phyloP scores from a whole-genome alignment of 352 stramenopile species.

The Phytophthora pistaciae region DNA sequence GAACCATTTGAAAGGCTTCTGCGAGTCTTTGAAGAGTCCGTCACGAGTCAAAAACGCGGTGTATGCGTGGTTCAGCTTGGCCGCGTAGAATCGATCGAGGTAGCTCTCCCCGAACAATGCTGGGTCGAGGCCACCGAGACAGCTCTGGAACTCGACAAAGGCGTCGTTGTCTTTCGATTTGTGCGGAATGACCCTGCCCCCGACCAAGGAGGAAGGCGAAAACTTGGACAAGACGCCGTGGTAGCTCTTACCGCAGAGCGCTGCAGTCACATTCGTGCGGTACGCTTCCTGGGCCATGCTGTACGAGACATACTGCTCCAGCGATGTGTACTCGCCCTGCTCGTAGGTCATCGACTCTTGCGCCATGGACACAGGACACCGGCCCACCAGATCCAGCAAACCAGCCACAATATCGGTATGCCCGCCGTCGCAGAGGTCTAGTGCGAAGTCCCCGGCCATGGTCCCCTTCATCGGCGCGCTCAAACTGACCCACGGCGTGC shows the following conservation, averaged over 20 bases:
- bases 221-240: constrained; percentile 38
- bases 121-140: constrained; percentile 27
- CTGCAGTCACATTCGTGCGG: constrained; percentile 31
- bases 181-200: constrained; percentile 29
- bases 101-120: constrained; percentile 35
- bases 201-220: constrained; percentile 5
- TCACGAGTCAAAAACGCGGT: constrained; percentile 45
- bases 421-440: too few relatives aligned
- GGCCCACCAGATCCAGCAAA: not conserved
- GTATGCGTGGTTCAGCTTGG: constrained; percentile 46
- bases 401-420: not conserved
- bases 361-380: not conserved
- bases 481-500: not conserved
- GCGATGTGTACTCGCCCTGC: not conserved
- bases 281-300: constrained; percentile 26
- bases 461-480: not conserved
- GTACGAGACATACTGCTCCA: not conserved
- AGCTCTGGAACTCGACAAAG: constrained; percentile 48
- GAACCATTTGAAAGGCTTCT: constrained; percentile 50
- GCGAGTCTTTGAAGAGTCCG: constrained; percentile 25
- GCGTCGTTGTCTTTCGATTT: constrained; percentile 37
- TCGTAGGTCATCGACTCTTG: not conserved
- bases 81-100: constrained; percentile 31
- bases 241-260: constrained; percentile 42
- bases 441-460: not conserved